Conservation (phyloP, 2,329 filamentous ascomycete species). For the Penicillium sp. region DNA sequence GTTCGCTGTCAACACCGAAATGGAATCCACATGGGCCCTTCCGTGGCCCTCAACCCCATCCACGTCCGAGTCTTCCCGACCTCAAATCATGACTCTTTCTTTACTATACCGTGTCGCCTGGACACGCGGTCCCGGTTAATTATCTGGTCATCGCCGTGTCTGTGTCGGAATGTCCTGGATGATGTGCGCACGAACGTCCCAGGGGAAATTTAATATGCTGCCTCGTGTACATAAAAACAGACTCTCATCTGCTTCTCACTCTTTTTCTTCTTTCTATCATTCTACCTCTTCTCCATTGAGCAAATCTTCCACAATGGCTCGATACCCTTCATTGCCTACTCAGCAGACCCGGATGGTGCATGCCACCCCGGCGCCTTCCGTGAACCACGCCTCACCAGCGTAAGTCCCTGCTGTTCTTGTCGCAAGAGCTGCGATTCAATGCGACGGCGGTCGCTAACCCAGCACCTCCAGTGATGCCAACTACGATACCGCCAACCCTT, state of each 20-base stretch:
- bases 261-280: slow-evolving; percentile 20
- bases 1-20: slow-evolving; percentile 31
- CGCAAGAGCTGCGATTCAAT: background rate
- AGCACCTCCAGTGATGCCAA: slow-evolving; percentile 39
- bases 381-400: slow-evolving; percentile 35
- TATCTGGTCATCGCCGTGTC: slow-evolving; percentile 48
- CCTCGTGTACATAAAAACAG: slow-evolving; percentile 36
- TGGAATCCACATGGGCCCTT: slow-evolving; percentile 22
- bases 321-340: slow-evolving; percentile 27
- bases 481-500: slow-evolving; percentile 52
- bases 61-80: slow-evolving; percentile 33
- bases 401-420: slow-evolving; percentile 23
- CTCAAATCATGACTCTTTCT: slow-evolving; percentile 22
- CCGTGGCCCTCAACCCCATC: slow-evolving; percentile 17
- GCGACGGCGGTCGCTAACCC: slow-evolving; percentile 6
- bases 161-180: slow-evolving; percentile 48
- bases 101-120: slow-evolving; percentile 21
- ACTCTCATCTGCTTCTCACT: slow-evolving; percentile 22
- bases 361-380: slow-evolving; percentile 30
- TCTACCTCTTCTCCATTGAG: slow-evolving; percentile 20
- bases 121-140: slow-evolving; percentile 25
- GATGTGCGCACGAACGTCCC: slow-evolving; percentile 28
- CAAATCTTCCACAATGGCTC: slow-evolving; percentile 34
- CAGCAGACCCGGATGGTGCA: slow-evolving; percentile 40
- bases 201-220: slow-evolving; percentile 34